Conservation (phyloP, 139 green algal genomes). For the Tetratostichococcus sp. region DNA sequence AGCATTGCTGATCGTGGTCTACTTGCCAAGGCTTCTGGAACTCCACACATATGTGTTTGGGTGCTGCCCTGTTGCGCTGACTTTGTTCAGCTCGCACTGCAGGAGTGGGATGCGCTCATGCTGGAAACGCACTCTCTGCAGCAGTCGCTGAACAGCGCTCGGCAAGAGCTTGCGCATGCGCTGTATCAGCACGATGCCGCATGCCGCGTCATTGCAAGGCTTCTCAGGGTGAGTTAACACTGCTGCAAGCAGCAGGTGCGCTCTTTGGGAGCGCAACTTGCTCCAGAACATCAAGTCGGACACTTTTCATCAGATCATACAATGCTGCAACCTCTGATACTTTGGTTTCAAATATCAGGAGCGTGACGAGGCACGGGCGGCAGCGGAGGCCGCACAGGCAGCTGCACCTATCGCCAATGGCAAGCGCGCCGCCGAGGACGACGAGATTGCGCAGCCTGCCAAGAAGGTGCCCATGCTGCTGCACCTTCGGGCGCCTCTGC, state of each 20-base stretch:
- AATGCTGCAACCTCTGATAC: too few species aligned
- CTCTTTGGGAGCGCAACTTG: too few species aligned
- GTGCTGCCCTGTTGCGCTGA: too few species aligned
- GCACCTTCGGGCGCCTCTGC: too few species aligned
- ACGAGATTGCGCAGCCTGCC: constrained; percentile 7
- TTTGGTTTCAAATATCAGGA: constrained; percentile 44
- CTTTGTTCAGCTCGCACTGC: not conserved
- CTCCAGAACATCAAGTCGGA: too few species aligned
- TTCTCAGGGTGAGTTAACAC: not conserved
- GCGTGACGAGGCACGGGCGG: constrained; percentile 67
- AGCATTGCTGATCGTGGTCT: too few species aligned
- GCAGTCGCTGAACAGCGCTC: constrained; percentile 59
- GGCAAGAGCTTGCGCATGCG: constrained; percentile 87
- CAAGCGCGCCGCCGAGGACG: constrained; percentile 32
- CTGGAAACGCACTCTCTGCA: constrained; percentile 82
- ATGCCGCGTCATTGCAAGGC: constrained; percentile 76
- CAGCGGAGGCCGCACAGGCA: constrained; percentile 27
- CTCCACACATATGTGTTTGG: too few species aligned
- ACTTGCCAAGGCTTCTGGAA: too few species aligned
- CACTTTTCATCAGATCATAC: too few species aligned
- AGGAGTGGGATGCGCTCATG: constrained; percentile 93
- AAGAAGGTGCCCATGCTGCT: constrained; percentile 8
- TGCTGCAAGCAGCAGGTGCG: too few species aligned
- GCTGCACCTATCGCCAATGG: constrained; percentile 27
- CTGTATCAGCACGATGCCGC: constrained; percentile 97